Percentiles rank a stretch among this genome's conserved stretches.
These are phyloP conservation scores for Boletus bicolor DNA, from an alignment of 768 basidiomycete genomes.

Conservation along the genomic window DNA sequence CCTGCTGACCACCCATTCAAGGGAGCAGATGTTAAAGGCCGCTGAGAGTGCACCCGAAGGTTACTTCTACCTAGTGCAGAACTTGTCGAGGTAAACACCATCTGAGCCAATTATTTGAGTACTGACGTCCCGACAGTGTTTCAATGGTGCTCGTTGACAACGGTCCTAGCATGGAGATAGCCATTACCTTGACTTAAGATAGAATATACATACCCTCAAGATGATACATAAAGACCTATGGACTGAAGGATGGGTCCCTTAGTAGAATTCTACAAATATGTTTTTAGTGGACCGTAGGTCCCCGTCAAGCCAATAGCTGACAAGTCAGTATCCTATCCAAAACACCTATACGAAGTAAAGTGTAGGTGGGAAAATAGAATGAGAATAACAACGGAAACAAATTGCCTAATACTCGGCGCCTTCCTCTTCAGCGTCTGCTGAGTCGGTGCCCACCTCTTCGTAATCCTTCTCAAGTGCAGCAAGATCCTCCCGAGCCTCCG, in stretches of 20 bases:
- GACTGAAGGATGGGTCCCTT: neutral
- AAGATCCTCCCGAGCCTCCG: conserved; percentile 96
- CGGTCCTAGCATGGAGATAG: conserved; percentile 39
- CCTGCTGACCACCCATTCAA: conserved; percentile 75
- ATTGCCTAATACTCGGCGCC: conserved; percentile 46
- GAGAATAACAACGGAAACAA: neutral
- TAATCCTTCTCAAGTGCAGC: conserved; percentile 97
- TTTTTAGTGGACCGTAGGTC: neutral
- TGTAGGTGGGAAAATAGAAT: neutral
- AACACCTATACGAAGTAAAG: conserved; percentile 2
- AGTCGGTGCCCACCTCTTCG: conserved; percentile 83
- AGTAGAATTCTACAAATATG: conserved; percentile 4
- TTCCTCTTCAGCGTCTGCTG: conserved; percentile 68
- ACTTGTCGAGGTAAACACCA: conserved; percentile 62
- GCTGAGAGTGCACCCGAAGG: conserved; percentile 41
- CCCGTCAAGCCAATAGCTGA: conserved; percentile 8
- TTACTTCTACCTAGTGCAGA: conserved; percentile 55
- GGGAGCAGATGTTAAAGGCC: conserved; percentile 62
- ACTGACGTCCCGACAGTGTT: conserved; percentile 18
- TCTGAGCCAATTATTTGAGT: neutral
- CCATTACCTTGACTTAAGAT: conserved; percentile 6
- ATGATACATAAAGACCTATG: neutral
- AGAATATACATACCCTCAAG: neutral
- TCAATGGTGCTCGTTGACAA: conserved; percentile 29
- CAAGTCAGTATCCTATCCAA: conserved; percentile 8